Conservation (phyloP, 1,284 basidiomycete species). For the Cutaneotrichosporon sp. region DNA sequence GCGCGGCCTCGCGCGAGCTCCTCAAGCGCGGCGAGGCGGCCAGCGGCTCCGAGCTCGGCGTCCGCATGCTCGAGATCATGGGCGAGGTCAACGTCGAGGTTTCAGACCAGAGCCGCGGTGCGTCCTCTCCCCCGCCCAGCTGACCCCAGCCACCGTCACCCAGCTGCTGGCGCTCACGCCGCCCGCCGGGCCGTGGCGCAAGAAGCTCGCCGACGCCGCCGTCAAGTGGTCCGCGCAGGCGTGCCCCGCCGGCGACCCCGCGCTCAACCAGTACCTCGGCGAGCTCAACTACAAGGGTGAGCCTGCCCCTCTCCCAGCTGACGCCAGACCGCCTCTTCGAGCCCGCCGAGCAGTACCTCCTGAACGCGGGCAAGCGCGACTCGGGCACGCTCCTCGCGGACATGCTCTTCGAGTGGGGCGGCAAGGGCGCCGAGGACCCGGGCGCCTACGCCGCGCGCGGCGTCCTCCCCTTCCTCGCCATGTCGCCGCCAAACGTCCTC, state of each 20-base stretch:
- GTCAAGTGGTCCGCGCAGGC: slow-evolving; percentile 73
- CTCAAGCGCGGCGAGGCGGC: slow-evolving; percentile 84
- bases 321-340: slow-evolving; percentile 69
- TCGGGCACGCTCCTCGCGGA: slow-evolving; percentile 81
- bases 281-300: slow-evolving; percentile 83
- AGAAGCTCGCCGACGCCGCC: slow-evolving; percentile 55
- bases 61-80: slow-evolving; percentile 78
- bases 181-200: slow-evolving; percentile 54
- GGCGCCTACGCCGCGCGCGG: slow-evolving; percentile 75
- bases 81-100: slow-evolving; percentile 67
- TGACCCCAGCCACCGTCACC: slow-evolving; percentile 46
- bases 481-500: slow-evolving; percentile 80
- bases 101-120: slow-evolving; percentile 68
- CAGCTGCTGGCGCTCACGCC: slow-evolving; percentile 56
- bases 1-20: slow-evolving; percentile 77
- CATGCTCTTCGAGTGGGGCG: slow-evolving; percentile 77
- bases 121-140: slow-evolving; percentile 33
- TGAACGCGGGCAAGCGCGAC: slow-evolving; percentile 81
- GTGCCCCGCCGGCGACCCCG: slow-evolving; percentile 81
- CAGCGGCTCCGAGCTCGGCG: slow-evolving; percentile 77
- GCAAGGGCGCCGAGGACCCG: slow-evolving; percentile 36
- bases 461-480: slow-evolving; percentile 81
- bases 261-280: slow-evolving; percentile 82
- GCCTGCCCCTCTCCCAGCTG: slow-evolving; percentile 20
- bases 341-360: slow-evolving; percentile 73